Evolutionary conservation across 306 rosid species (phyloP).

Genomic region (Rubus parviflorus): DNA sequence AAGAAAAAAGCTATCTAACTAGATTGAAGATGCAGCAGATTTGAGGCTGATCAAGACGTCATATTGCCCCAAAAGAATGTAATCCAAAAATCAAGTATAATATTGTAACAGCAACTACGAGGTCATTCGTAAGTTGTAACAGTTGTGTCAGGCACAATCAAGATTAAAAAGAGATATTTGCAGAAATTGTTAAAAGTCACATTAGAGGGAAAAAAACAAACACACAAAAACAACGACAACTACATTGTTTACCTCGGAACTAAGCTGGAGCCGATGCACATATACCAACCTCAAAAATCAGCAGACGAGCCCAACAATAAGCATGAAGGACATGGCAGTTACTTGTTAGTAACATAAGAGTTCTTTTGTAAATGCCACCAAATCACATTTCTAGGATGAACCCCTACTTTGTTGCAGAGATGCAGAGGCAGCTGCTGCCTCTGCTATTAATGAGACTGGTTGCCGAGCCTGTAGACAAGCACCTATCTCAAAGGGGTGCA

Average conservation of each 20-base stretch:
- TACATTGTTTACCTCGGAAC: constrained; percentile 41
- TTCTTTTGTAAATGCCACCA: constrained; percentile 23
- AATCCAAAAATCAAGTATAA: background rate
- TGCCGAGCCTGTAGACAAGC: constrained; percentile 98
- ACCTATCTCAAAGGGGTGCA: constrained; percentile 85
- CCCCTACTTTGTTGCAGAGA: constrained; percentile 49
- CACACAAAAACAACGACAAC: background rate
- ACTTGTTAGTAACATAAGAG: constrained; percentile 11
- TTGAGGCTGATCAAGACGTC: background rate
- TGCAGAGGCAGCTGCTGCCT: constrained; percentile 80
- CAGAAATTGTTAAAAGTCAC: background rate
- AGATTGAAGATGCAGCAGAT: background rate
- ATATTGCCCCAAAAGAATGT: background rate
- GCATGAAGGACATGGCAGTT: constrained; percentile 1
- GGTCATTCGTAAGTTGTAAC: background rate
- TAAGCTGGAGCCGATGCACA: constrained; percentile 25
- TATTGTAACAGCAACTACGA: background rate
- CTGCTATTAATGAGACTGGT: constrained; percentile 75
- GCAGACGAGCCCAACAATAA: constrained; percentile 26
- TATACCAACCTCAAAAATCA: constrained; percentile 28
- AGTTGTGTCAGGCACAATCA: background rate
- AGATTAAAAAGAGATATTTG: background rate
- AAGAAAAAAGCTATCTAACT: no score
- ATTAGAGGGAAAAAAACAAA: background rate
- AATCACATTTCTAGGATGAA: constrained; percentile 30